Conservation (phyloP, 2,329 filamentous ascomycete species). For the Pyricularia grisea region DNA sequence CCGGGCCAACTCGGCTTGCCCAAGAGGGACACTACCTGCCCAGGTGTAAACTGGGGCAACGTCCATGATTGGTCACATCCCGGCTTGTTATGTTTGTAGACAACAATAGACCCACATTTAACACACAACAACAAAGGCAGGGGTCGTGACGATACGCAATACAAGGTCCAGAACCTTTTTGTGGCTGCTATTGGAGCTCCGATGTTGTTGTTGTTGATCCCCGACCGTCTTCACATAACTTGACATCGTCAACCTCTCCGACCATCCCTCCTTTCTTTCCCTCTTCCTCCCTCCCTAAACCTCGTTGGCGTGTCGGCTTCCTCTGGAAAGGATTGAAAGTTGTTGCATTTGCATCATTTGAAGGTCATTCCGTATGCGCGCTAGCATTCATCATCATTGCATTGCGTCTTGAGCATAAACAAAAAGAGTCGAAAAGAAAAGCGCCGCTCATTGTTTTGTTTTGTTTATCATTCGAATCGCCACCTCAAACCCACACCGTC, state of each 20-base stretch:
- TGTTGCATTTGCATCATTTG: neutral
- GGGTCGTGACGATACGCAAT: neutral
- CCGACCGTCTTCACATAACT: constrained; percentile 2
- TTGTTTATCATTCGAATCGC: neutral
- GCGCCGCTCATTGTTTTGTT: neutral
- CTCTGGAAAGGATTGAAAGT: neutral
- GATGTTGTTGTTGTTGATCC: neutral
- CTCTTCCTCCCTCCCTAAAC: neutral
- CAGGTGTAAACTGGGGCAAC: neutral
- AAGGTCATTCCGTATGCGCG: neutral
- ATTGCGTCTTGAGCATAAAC: neutral
- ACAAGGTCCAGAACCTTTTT: neutral
- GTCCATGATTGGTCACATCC: neutral
- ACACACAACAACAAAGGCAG: constrained; percentile 1
- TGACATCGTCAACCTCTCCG: neutral
- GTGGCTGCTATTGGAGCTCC: neutral
- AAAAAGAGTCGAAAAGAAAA: neutral
- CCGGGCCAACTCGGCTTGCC: neutral
- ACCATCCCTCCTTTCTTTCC: neutral
- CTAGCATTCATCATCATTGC: neutral
- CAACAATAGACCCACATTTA: neutral
- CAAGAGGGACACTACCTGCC: neutral
- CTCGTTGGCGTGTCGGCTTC: neutral
- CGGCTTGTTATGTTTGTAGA: neutral
- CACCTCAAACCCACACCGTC: neutral